A percentile compares a stretch with the other conserved stretches of the same genome.
phyloP scores from a whole-genome alignment of 2,329 filamentous ascomycete genomes.

The Colletotrichum gigasporum region DNA sequence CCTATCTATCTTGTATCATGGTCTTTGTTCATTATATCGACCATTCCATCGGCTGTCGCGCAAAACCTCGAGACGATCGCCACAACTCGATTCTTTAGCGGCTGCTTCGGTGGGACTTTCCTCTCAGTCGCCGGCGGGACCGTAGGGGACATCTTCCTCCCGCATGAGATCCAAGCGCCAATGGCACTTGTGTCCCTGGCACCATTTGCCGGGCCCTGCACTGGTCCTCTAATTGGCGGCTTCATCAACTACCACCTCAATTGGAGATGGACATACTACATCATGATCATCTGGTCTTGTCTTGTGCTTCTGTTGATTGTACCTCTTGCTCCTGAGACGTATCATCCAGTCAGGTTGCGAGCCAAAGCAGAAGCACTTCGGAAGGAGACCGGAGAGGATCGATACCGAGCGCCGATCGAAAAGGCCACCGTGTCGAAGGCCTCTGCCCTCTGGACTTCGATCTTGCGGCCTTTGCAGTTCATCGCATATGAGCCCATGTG shows the following conservation, averaged over 20 bases:
- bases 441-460: constrained; percentile 59
- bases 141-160: constrained; percentile 80
- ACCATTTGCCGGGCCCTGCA: constrained; percentile 69
- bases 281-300: constrained; percentile 82
- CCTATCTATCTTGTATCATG: constrained; percentile 87
- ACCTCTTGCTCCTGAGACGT: constrained; percentile 85
- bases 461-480: constrained; percentile 79
- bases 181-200: constrained; percentile 82
- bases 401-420: constrained; percentile 81
- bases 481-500: constrained; percentile 87
- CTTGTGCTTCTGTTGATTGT: constrained; percentile 70
- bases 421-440: constrained; percentile 66
- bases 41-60: constrained; percentile 84
- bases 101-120: constrained; percentile 74
- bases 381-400: constrained; percentile 76
- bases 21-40: constrained; percentile 77
- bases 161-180: constrained; percentile 75
- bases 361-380: constrained; percentile 76
- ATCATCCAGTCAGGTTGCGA: constrained; percentile 76
- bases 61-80: constrained; percentile 81
- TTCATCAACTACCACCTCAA: constrained; percentile 80
- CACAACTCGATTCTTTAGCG: constrained; percentile 79
- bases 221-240: constrained; percentile 74
- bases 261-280: constrained; percentile 88
- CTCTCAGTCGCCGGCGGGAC: constrained; percentile 83